Base-by-base conservation (phyloP, 2,329 filamentous ascomycete species). In the Cladorrhinum sp. region DNA sequence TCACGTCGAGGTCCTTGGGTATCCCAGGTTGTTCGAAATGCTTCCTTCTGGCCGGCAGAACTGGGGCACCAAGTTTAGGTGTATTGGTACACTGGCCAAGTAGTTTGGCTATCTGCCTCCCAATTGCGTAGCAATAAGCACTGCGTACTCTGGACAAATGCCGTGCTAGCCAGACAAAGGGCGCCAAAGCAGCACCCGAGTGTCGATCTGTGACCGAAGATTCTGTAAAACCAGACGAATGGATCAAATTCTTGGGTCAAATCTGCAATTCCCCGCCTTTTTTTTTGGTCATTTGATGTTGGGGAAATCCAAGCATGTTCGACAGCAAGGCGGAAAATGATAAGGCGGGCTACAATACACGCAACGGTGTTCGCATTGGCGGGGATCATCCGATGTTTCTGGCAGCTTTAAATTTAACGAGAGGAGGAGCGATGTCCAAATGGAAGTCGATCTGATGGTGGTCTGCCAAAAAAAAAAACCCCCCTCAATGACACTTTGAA, bases 151-250 rank as follows among this genome's bases (percentile, higher is more conserved):
- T 10, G 22, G 6, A 51, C 7, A 3, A 22, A 4, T 51, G 50
- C 50, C 50, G 50, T 29, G 50, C 50, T 27, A 23, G 22, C 50
- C 23, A 51, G 23, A 51, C 3, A 27, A 27, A 18, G 27, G 25
- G 5, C 25, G 10, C 22, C 50, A 9, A 29, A n/a, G 20, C 29
- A 27, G 29, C 25, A 54, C 20, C 29, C 7, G 52, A 45, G 8
- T 38, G 53, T 25, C 53, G 53, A 48, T 55, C 53, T 55, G 53
- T 55, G 38, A 10, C 41, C 41, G n/a, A 45, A 22, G 4, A 45
- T 45, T 20, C 32, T 45, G 41, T 45, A 45, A 18, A 13, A 22
- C 41, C 41, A 45, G 18, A 45, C 6, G 16, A 18, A 18, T 45
- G 41, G 7, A 45, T 45, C 3, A 18, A 45, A 22, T 9, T 45